Base-by-base conservation (phyloP, 768 basidiomycete species). In the Boletus speciosus region DNA sequence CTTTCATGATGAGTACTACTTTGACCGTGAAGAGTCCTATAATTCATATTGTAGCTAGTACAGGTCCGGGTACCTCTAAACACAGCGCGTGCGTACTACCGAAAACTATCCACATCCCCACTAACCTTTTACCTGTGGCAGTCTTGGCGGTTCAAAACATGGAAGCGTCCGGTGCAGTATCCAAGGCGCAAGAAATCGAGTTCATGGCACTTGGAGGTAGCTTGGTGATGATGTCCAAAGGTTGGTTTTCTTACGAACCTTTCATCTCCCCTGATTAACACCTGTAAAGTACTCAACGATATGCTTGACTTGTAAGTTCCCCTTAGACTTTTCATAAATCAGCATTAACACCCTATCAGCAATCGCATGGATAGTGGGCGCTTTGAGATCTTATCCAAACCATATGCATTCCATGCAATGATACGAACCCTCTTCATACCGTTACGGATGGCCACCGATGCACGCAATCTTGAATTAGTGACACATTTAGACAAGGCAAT, bases 141-240 rank as follows among this genome's bases (percentile, higher is more conserved):
- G 74, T 94, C 14, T 76, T 96, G 46, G 92, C 94, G 1, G 88
- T 95, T 16, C 94, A 97, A 73, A 96, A 98, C 64, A 85, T 96
- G 81, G 86, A 89, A 56, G 91, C 90, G 1, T 83, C 83, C 1
- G 83, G 86, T 8, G 80, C 81, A 1, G 80, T 96, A 42, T 78
- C 80, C 2, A 84, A 81, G 59, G 82, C 86, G 36, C 87, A 93
- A 63, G 85, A 88, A 57, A 84, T 95, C 52, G 93, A 97, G 74
- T 93, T 94, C 65, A 85, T 84, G 62, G 94, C 90, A 6, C 77
- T 94, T 16, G 83, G 84, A 61, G 88, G 88, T 2, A 88, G 86
- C 62, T 71, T 94, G 47, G 85, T 82, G 52, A 90, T 91, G 86
- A 94, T 94, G 93, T 84, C 85, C 36, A 90, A 91, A 77, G 88